Base-by-base conservation (phyloP, 2,329 filamentous ascomycete species). In the Aspergillus hiratsukae region DNA sequence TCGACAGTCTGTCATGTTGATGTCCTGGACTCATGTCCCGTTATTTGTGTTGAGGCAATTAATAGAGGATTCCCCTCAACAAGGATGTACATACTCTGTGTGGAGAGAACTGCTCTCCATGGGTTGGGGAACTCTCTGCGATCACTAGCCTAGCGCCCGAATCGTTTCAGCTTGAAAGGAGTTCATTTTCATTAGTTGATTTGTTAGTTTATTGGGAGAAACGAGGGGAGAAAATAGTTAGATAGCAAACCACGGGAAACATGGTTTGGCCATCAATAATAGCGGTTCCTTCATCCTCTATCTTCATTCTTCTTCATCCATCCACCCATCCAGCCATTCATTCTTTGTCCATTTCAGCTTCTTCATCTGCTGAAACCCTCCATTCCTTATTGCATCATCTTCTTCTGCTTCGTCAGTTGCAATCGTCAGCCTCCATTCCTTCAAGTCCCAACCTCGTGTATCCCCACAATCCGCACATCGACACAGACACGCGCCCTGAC, bases 401-500 rank as follows among this genome's bases (percentile, higher is more conserved):
- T 35, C 10, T 27, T 35, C 14, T 35, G 31, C 31, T 35, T 35
- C 31, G 31, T 35, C 31, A 35, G 31, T 17, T 17, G 31, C 31
- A 35, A 14, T 43, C 51, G 25, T 48, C 40, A 25, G 11, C 28
- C 17, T 43, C 40, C 40, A 43, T 21, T 43, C 40, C 40, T 43
- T 43, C 7, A 43, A 43, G 8, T 9, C n/a, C 40, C 40, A 43
- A 9, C n/a, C 19, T 43, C 40, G 11, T 35, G 31, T 21, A 43
- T 19, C 40, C 40, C 40, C 40, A 43, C 40, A 43, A 55, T 52
- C 53, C 43, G 37, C 28, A 54, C 50, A 25, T 55, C 40, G 27
- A 53, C 51, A 31, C 29, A 35, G 23, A 46, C 55, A 61, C 59
- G 59, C 60, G 57, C 56, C 54, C 40, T 27, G 35, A 19, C 43